Conservation (phyloP, 2,329 filamentous ascomycete species). For the Calonectria crousiana region DNA sequence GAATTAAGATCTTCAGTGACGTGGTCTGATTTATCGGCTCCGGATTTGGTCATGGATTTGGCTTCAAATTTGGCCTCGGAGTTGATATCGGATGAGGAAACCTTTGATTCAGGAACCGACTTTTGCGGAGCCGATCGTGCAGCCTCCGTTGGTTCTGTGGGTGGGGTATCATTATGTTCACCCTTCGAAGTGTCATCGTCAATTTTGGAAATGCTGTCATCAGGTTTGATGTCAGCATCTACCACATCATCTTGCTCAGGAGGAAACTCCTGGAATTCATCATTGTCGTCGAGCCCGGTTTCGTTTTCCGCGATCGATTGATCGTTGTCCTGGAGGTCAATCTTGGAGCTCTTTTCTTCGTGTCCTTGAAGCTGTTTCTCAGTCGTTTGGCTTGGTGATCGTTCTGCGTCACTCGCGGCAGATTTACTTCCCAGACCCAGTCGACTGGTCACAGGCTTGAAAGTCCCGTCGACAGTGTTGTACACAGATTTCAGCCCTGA, state of each 20-base stretch:
- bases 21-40: not conserved
- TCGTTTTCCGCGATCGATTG: conserved; percentile 22
- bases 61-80: not conserved
- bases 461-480: conserved; percentile 42
- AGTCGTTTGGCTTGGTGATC: conserved; percentile 30
- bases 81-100: not conserved
- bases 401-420: conserved; percentile 24
- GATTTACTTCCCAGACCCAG: conserved; percentile 32
- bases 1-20: not conserved
- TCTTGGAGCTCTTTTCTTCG: conserved; percentile 25
- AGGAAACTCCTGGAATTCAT: conserved; percentile 25
- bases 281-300: conserved; percentile 9
- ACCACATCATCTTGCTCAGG: conserved; percentile 28
- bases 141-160: conserved; percentile 2
- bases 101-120: not conserved
- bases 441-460: conserved; percentile 43
- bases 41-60: not conserved
- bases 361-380: conserved; percentile 29
- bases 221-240: conserved; percentile 19
- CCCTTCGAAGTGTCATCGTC: conserved; percentile 16
- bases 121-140: not conserved
- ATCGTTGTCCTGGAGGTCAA: conserved; percentile 37
- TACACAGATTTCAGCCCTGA: conserved; percentile 34
- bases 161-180: not conserved
- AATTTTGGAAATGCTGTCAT: conserved; percentile 28